A percentile compares a stretch with the other conserved stretches of the same genome.
phyloP scores from a whole-genome alignment of 1,284 basidiomycete species.

The Quambalaria eucalypti region DNA sequence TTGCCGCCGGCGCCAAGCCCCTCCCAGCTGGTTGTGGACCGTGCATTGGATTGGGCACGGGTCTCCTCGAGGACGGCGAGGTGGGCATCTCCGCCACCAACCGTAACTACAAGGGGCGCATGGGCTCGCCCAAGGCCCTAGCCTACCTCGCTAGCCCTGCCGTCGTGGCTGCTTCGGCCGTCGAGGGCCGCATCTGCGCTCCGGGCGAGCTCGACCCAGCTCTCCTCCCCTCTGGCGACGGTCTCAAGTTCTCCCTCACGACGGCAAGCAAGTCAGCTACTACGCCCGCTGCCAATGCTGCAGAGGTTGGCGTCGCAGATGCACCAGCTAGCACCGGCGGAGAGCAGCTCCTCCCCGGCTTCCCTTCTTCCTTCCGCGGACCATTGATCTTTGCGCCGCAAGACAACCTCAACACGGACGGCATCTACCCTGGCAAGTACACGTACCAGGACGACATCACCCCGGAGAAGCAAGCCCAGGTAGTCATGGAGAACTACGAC shows the following conservation, averaged over 20 bases:
- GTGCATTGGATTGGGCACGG: slow-evolving; percentile 90
- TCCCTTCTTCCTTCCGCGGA: slow-evolving; percentile 75
- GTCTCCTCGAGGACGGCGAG: slow-evolving; percentile 84
- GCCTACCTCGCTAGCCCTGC: slow-evolving; percentile 94
- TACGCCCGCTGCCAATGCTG: slow-evolving; percentile 25
- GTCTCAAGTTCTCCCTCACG: slow-evolving; percentile 49
- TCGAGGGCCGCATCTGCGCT: slow-evolving; percentile 81
- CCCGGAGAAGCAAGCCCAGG: slow-evolving; percentile 80
- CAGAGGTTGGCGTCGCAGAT: slow-evolving; percentile 19
- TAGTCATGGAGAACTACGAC: slow-evolving; percentile 98
- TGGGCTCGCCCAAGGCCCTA: slow-evolving; percentile 89
- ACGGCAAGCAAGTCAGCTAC: slow-evolving; percentile 24
- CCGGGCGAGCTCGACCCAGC: slow-evolving; percentile 60
- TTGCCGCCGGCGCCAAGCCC: slow-evolving; percentile 78
- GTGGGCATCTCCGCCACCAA: slow-evolving; percentile 96
- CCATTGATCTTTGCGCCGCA: slow-evolving; percentile 84
- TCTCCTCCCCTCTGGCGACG: slow-evolving; percentile 53
- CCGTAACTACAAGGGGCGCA: slow-evolving; percentile 96
- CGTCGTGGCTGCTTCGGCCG: slow-evolving; percentile 88
- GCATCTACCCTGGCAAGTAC: slow-evolving; percentile 98
- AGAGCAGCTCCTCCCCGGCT: slow-evolving; percentile 26
- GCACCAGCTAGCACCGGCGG: slow-evolving; percentile 6
- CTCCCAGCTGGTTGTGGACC: slow-evolving; percentile 94
- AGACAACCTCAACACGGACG: slow-evolving; percentile 96
- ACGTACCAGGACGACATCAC: slow-evolving; percentile 99